phyloP scores from a whole-genome alignment of 345 rosid species.

The Toxicodendron radicans region DNA sequence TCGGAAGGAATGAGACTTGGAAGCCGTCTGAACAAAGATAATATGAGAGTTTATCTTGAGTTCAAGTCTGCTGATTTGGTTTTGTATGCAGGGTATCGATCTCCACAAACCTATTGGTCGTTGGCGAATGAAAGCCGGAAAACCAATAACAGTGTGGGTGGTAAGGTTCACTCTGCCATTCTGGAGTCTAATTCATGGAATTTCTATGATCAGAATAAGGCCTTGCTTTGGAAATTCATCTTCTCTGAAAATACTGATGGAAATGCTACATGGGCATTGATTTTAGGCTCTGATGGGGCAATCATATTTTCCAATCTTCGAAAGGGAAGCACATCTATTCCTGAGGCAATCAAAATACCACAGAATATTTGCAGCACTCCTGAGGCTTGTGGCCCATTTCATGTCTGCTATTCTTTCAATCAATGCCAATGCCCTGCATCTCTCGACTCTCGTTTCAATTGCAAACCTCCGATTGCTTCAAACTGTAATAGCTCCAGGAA shows the following conservation, averaged over 20 bases:
- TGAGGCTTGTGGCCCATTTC: conserved; percentile 35
- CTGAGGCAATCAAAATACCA: conserved; percentile 43
- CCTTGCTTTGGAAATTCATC: conserved; percentile 41
- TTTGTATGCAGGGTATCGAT: conserved; percentile 35
- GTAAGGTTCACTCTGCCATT: conserved; percentile 38
- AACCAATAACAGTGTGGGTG: conserved; percentile 22
- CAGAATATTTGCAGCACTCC: conserved; percentile 40
- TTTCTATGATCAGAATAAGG: conserved; percentile 37
- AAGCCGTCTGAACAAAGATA: conserved; percentile 30
- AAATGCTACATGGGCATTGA: conserved; percentile 42
- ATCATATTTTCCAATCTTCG: conserved; percentile 41
- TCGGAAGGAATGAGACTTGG: conserved; percentile 38
- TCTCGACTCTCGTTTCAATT: conserved; percentile 22
- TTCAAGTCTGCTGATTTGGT: conserved; percentile 40
- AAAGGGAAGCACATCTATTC: conserved; percentile 9
- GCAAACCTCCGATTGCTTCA: conserved; percentile 33
- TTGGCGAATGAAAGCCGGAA: conserved; percentile 32
- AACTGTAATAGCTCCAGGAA: conserved; percentile 26
- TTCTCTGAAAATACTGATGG: conserved; percentile 33
- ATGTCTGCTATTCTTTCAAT: conserved; percentile 33
- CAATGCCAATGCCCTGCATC: conserved; percentile 43
- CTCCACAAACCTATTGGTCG: conserved; percentile 58
- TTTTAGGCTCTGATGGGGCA: conserved; percentile 38
- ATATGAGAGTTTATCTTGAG: conserved; percentile 32
- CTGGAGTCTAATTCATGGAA: conserved; percentile 49